Base-by-base conservation (phyloP, 176 grass and related monocot genomes). In the Paspalum vaginatum region DNA sequence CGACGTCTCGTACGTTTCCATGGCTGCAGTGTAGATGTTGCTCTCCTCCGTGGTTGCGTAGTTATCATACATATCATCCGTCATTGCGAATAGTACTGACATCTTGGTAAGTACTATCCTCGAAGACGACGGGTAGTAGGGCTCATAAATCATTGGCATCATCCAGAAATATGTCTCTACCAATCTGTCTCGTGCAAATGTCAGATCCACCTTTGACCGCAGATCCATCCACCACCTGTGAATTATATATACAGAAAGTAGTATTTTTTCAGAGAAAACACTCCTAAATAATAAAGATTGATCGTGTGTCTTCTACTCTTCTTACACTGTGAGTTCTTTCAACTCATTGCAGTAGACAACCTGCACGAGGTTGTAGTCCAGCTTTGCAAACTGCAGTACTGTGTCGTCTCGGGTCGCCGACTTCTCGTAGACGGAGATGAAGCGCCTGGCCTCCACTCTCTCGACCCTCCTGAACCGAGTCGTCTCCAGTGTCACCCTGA, bases 1-100 rank as follows among this genome's bases (percentile, higher is more conserved):
- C 4, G 2, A n/a, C n/a, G n/a, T n/a, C n/a, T n/a, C n/a, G n/a
- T n/a, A 91, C 86, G 73, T 92, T 74, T 92, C 78, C 9, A 92
- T 70, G 17, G 78, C 86, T 45, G 32, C 18, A 8, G 85, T 88
- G 5, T 85, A 45, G 7, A 73, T 5, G 8, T 40, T 68, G 54
- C 81, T 73, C 57, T 91, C 89, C 51, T 91, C 78, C n/a, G 63
- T 49, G 48, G 73, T 91, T 12, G 51, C 80, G 12, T 91, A 83
- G 41, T 51, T 68, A 32, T 91, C 86, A 38, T 82, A 91, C 8
- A 79, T 63, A 70, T 91, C 89, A 57, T 91, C 89, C 9, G 88
- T 32, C 53, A 91, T 46, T 2, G 57, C 72, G 2, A 63, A 1
- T 9, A 85, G 21, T 11, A 48, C 12, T 17, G 81, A 39, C 41